phyloP scores from a whole-genome alignment of 371 early-diverging fungal species.

The Smittium mucronatum region DNA sequence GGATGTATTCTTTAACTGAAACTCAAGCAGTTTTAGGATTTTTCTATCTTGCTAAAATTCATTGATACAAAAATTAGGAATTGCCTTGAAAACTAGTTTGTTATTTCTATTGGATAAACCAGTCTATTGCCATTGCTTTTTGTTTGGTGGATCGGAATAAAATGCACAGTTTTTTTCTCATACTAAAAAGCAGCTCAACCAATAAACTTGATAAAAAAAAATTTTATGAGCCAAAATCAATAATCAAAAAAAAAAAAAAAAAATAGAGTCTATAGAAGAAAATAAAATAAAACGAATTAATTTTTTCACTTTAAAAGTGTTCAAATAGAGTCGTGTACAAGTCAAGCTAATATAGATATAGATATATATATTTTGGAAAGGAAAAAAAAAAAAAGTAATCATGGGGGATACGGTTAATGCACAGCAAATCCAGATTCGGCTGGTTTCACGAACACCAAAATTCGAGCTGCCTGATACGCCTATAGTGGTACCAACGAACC shows the following conservation, averaged over 20 bases:
- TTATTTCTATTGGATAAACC: too few species aligned
- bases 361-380: neutral
- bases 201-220: neutral
- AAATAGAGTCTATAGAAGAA: neutral
- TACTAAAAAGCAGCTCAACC: too few species aligned
- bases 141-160: too few species aligned
- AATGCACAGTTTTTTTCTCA: too few species aligned
- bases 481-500: conserved; percentile 67
- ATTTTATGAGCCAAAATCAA: neutral
- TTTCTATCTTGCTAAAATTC: too few species aligned
- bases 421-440: conserved; percentile 72
- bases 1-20: too few species aligned
- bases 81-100: too few species aligned
- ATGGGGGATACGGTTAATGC: conserved; percentile 20
- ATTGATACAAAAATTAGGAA: too few species aligned
- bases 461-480: conserved; percentile 66
- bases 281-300: neutral
- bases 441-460: conserved; percentile 56
- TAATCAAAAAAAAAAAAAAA: neutral
- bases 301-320: neutral
- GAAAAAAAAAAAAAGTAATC: neutral
- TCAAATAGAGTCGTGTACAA: neutral
- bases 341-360: too few species aligned
- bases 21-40: too few species aligned
- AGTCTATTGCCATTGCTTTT: too few species aligned